These are phyloP conservation scores for Salix udensis DNA, from an alignment of 345 rosid genomes.

Conservation along the genomic window DNA sequence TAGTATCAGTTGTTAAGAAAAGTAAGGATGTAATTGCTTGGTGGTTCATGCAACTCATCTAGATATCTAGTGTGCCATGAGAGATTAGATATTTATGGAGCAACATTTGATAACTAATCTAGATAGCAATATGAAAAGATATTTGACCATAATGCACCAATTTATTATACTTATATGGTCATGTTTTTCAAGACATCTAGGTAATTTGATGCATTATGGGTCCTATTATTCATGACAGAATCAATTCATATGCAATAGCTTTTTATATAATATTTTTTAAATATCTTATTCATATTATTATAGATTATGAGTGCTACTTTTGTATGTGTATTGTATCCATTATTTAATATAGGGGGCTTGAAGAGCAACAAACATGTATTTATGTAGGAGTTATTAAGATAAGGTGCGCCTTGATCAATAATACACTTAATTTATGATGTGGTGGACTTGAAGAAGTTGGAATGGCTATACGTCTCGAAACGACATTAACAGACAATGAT, in stretches of 20 bases:
- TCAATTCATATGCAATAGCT: not conserved
- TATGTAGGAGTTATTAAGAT: too few relatives aligned
- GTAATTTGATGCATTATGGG: not conserved
- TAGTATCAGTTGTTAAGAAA: too few relatives aligned
- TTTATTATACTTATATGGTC: not conserved
- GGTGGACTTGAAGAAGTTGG: too few relatives aligned
- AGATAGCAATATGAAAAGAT: too few relatives aligned
- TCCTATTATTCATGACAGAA: not conserved
- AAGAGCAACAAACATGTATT: too few relatives aligned
- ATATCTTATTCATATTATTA: not conserved
- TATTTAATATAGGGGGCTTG: not conserved
- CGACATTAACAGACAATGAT: accelerated
- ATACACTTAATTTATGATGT: too few relatives aligned
- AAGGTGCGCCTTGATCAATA: too few relatives aligned
- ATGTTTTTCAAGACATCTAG: accelerated
- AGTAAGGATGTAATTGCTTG: not conserved
- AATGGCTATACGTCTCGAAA: too few relatives aligned
- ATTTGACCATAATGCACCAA: accelerated
- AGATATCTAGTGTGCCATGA: not conserved
- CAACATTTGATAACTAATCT: too few relatives aligned
- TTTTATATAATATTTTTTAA: not conserved
- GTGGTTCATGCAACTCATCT: not conserved
- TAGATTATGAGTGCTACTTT: not conserved
- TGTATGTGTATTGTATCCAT: not conserved
- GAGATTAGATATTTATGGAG: not conserved